Base-by-base conservation (phyloP, 352 stramenopile species). In the Peronosclerospora sorghi region DNA sequence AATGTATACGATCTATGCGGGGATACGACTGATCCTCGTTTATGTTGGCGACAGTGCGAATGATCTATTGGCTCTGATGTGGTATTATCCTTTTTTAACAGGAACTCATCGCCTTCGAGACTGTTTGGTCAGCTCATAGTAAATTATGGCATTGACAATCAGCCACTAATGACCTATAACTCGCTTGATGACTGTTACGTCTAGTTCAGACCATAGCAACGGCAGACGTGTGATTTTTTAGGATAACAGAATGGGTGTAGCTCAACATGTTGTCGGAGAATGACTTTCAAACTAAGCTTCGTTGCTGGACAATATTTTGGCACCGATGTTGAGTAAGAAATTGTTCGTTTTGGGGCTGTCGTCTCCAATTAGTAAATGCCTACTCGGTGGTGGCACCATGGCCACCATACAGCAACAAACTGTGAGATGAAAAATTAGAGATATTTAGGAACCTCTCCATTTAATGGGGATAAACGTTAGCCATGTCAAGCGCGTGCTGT, bases 31-130 rank as follows among this genome's bases (percentile, higher is more conserved):
- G 2, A 41, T 48, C 0, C 19, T 73, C 2, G 42, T 84, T n/a
- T 89, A 73, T 41, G 54, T 89, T 15, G 76, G 76, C 7, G 76
- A 89, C 35, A 83, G 73, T 32, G 59, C 57, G 0, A 86, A 74
- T 30, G 76, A 89, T 48, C 24, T 86, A 19, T 41, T 85, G 9
- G 73, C 69, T 9, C 73, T 15, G 73, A 89, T 48, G 57, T 86
- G 6, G 76, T 71, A 3, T 51, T 86, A 41, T 68, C 50, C 27
- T 36, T 86, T 1, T 8, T 20, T 2, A 32, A 47, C 15, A 20
- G 20, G 3, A 21, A 17, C 0, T 30, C 42, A 18, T 42, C 42
- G 0, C 51, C 57, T 5, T 27, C 57, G 4, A 54, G 35, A 41
- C 41, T 58, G 28, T 17, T 43, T 10, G 26, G 35, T 7, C 35